phyloP scores from a whole-genome alignment of 495 filamentous ascomycete genomes.

The Aspergillus campestris region DNA sequence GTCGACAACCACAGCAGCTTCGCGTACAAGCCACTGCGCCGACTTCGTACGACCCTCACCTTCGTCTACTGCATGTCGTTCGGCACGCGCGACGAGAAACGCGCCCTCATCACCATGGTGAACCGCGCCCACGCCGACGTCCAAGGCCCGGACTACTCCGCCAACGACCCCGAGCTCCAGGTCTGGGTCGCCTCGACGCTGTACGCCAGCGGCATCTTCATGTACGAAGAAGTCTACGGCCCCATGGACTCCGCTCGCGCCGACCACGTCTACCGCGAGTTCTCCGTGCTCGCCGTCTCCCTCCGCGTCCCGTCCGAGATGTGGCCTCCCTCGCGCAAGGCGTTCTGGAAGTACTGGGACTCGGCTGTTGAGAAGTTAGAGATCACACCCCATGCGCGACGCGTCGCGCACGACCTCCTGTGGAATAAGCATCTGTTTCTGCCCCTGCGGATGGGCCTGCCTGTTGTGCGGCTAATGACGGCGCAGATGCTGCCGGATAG shows the following conservation, averaged over 20 bases:
- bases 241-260: conserved; percentile 1
- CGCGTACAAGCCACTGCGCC: conserved; percentile 24
- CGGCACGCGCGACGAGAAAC: conserved; percentile 24
- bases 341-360: conserved; percentile 34
- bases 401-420: conserved; percentile 21
- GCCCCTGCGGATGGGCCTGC: conserved; percentile 12
- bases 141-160: conserved; percentile 5
- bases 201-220: conserved; percentile 5
- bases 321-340: conserved; percentile 23
- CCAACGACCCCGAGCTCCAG: conserved; percentile 13
- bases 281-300: conserved; percentile 23
- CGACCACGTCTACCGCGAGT: conserved; percentile 23
- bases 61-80: conserved; percentile 31
- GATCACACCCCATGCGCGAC: conserved; percentile 19
- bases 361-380: conserved; percentile 8
- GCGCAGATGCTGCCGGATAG: conserved; percentile 20
- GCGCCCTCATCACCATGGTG: conserved; percentile 22
- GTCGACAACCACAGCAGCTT: conserved; percentile 27
- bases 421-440: conserved; percentile 10
- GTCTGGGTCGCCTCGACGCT: conserved; percentile 17
- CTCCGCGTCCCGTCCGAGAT: conserved; percentile 25
- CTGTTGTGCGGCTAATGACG: conserved; percentile 18
- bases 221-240: conserved; percentile 7
- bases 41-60: conserved; percentile 30
- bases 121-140: conserved; percentile 15